Conservation (phyloP, 2,329 filamentous ascomycete species). For the Ophiostoma perfectum region DNA sequence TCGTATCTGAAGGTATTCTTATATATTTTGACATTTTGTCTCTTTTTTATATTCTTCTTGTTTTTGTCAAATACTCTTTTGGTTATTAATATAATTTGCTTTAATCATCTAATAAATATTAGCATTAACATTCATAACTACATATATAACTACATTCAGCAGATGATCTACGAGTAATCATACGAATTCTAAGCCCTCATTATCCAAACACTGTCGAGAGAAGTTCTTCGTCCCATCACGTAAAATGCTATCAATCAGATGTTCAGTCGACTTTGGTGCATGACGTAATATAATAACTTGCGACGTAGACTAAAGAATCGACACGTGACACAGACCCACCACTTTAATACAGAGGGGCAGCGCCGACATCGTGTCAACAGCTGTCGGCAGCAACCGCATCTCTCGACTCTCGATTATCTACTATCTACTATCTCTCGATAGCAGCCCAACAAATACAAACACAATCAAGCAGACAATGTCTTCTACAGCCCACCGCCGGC, state of each 20-base stretch:
- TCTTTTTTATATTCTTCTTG: not conserved
- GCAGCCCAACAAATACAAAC: no score
- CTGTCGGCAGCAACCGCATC: not conserved
- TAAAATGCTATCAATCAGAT: not conserved
- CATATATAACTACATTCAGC: no score
- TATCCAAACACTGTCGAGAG: not conserved
- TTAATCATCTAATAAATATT: not conserved
- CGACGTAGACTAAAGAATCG: not conserved
- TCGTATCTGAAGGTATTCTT: not conserved
- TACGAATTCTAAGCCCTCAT: no score
- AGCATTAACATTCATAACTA: no score
- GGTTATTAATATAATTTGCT: not conserved
- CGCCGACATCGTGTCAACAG: not conserved
- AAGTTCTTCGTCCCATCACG: not conserved
- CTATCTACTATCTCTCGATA: no score
- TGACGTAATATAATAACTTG: not conserved
- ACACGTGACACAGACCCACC: not conserved
- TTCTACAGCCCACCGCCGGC: conserved; percentile 65
- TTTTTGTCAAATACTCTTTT: not conserved
- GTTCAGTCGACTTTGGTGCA: not conserved
- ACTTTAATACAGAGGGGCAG: not conserved
- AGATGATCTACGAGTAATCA: no score
- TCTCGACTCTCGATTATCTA: no score
- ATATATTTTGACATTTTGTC: not conserved
- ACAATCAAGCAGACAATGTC: conserved; percentile 39